These are phyloP conservation scores for Leishmania aethiopica DNA, from an alignment of 208 protist species.

Conservation along the genomic window DNA sequence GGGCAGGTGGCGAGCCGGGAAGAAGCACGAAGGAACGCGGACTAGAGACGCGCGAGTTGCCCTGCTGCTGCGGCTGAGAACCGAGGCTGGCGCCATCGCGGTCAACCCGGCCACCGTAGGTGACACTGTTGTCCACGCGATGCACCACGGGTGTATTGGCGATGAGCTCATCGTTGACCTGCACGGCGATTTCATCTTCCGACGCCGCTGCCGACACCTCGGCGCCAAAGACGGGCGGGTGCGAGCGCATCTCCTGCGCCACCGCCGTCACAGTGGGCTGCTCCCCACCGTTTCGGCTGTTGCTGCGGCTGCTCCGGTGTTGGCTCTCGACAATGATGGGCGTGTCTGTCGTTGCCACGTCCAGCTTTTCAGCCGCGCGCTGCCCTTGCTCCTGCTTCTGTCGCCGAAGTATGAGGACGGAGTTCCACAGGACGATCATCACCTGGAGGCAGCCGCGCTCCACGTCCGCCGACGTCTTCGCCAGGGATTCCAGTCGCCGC, in stretches of 20 bases:
- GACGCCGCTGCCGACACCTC: neutral
- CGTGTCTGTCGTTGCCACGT: neutral
- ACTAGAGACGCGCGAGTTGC: conserved; percentile 2
- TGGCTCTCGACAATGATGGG: conserved; percentile 17
- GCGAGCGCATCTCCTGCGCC: neutral
- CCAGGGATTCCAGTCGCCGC: conserved; percentile 36
- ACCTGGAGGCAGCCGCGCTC: conserved; percentile 37
- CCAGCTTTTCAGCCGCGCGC: neutral
- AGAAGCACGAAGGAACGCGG: neutral
- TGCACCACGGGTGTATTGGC: conserved; percentile 13
- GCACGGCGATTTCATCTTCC: neutral
- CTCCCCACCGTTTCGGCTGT: neutral
- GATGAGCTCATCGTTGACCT: neutral
- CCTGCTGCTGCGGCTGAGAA: neutral
- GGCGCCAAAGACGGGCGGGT: neutral
- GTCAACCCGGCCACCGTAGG: neutral
- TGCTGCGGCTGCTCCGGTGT: neutral
- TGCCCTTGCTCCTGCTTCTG: neutral
- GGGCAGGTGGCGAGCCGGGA: neutral
- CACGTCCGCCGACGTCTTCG: conserved; percentile 25
- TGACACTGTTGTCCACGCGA: conserved; percentile 15
- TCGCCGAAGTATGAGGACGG: conserved; percentile 34
- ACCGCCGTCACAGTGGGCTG: neutral
- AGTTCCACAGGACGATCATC: conserved; percentile 50
- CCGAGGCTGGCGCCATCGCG: neutral